A percentile compares a stretch with the other conserved stretches of the same genome.
Evolutionary conservation across 2,329 filamentous ascomycete species (phyloP).

Genomic region (Tolypocladium tundrense): DNA sequence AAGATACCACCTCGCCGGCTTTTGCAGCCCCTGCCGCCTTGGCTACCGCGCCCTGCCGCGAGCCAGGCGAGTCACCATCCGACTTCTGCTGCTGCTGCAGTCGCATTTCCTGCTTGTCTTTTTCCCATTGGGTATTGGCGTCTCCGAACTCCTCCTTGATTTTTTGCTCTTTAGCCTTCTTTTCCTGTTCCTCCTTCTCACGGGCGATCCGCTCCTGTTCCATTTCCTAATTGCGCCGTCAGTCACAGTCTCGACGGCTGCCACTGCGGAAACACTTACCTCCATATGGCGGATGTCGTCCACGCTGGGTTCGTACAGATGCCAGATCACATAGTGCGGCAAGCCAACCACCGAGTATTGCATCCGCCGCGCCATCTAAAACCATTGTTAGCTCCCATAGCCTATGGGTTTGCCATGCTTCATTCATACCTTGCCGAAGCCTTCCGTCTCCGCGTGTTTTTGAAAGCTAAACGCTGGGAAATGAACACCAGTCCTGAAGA

Average conservation of each 20-base stretch:
- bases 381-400: neutral
- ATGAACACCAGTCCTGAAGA: constrained; percentile 90
- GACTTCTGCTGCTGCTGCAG: constrained; percentile 23
- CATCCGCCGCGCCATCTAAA: constrained; percentile 93
- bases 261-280: constrained; percentile 27
- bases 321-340: constrained; percentile 98
- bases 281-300: constrained; percentile 98
- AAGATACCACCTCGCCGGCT: neutral
- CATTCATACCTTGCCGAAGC: constrained; percentile 79
- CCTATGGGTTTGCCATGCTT: neutral
- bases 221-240: constrained; percentile 59
- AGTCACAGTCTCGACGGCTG: neutral
- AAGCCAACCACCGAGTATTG: constrained; percentile 88
- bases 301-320: constrained; percentile 97
- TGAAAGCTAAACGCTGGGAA: constrained; percentile 98
- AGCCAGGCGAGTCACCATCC: constrained; percentile 1
- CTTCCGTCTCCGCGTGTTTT: constrained; percentile 96
- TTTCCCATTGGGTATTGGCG: constrained; percentile 71
- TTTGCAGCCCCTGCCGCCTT: constrained; percentile 4
- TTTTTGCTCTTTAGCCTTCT: constrained; percentile 62
- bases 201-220: constrained; percentile 72
- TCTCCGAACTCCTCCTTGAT: constrained; percentile 75
- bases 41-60: constrained; percentile 1
- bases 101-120: constrained; percentile 74
- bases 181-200: constrained; percentile 58